Evolutionary conservation across 176 grass and related monocot species (phyloP), one percentile per base, ranked within the genome.

Genomic region (Aegilops speltoides): DNA sequence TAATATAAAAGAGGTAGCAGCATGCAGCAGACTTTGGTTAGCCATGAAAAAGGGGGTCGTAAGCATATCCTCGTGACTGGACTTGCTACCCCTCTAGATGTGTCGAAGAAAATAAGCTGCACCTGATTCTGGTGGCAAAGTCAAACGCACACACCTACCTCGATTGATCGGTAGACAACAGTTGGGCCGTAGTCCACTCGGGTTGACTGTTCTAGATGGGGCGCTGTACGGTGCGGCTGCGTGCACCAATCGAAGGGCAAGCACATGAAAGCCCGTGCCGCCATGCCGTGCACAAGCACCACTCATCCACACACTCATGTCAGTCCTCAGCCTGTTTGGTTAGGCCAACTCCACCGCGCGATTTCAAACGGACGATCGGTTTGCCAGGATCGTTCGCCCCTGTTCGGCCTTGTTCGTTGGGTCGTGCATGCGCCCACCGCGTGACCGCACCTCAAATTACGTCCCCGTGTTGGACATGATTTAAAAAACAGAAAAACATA

Each of bases 171-270:
- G 73, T 43, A 43, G 50, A 83, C 84, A 79, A 56, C 50, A 57
- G 79, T 65, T 87, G 1, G 67, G 84, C 66, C 10, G 23, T 67
- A 59, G 65, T 79, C 80, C 82, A 79, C 79, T 68, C 11, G 1
- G 41, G 40, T 46, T 50, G 63, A 68, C 79, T 9, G 61, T 31
- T 81, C 78, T 80, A 29, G 78, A 80, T 4, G 78, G 4, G 26
- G 29, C 26, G 46, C 15, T 31, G 73, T 61, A 38, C 71, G 41
- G 11, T 38, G 68, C 68, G 68, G 33, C 70, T 26, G 70, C 38
- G 22, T 23, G 5, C 37, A 24, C 43, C 73, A 46, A 6, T 28
- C 14, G 24, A 50, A 17, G 17, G 14, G n/a, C 7, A 16, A 10
- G 33, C 34, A 20, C 20, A 43, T 20, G 66, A 43, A 43, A 70